Conservation (phyloP, 495 filamentous ascomycete species). For the Penicillium manginii region DNA sequence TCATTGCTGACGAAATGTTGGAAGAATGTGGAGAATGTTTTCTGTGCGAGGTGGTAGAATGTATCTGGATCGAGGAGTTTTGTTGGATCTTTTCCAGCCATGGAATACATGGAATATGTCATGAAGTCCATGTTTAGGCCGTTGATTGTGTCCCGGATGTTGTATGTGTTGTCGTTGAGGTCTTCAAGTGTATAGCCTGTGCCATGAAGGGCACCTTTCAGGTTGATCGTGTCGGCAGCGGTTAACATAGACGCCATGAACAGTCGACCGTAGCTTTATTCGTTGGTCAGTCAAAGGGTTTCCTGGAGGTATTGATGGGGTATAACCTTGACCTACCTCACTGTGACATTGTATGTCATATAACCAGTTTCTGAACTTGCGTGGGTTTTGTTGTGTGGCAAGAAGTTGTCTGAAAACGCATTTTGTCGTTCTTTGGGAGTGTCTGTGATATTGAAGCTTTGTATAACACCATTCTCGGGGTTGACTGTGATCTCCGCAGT, state of each 20-base stretch:
- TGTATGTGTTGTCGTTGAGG: slow-evolving; percentile 39
- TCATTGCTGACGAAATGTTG: slow-evolving; percentile 41
- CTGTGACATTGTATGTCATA: slow-evolving; percentile 20
- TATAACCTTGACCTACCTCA: slow-evolving; percentile 15
- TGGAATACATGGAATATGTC: slow-evolving; percentile 39
- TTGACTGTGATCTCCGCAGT: slow-evolving; percentile 35
- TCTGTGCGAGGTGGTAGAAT: slow-evolving; percentile 25
- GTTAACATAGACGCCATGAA: slow-evolving; percentile 38
- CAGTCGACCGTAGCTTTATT: slow-evolving; percentile 35
- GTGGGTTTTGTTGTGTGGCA: slow-evolving; percentile 19
- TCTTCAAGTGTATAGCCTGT: slow-evolving; percentile 25
- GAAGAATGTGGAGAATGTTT: slow-evolving; percentile 41
- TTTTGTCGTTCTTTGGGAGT: slow-evolving; percentile 15
- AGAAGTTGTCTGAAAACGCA: slow-evolving; percentile 34
- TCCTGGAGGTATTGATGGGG: background rate
- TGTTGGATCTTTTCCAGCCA: slow-evolving; percentile 30
- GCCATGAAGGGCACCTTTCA: slow-evolving; percentile 13
- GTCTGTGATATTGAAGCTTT: slow-evolving; percentile 28
- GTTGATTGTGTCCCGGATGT: slow-evolving; percentile 35
- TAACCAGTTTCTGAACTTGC: background rate
- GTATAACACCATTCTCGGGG: slow-evolving; percentile 31
- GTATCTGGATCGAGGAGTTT: slow-evolving; percentile 28
- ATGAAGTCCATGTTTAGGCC: slow-evolving; percentile 46
- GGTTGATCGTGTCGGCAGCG: slow-evolving; percentile 26
- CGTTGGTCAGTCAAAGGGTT: background rate